A percentile compares a stretch with the other conserved stretches of the same genome.
phyloP scores from a whole-genome alignment of 305 asterid species.

The Rubia balearica region DNA sequence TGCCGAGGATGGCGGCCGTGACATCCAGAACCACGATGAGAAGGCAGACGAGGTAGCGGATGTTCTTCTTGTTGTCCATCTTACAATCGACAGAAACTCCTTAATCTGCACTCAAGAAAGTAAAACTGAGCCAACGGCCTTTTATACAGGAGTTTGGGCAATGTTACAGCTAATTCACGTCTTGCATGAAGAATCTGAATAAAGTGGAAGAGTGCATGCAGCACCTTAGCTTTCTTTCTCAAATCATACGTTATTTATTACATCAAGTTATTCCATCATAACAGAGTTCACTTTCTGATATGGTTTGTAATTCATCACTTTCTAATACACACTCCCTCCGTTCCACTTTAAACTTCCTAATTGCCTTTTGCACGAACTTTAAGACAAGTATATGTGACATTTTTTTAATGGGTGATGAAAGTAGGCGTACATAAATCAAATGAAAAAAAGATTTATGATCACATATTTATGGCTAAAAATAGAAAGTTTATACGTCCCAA shows the following conservation, averaged over 20 bases:
- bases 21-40: conserved; percentile 59
- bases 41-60: conserved; percentile 42
- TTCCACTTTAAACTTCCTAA: no score
- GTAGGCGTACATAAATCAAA: no score
- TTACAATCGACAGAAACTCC: background rate
- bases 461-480: no score
- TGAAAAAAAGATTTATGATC: no score
- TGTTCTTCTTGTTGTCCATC: conserved; percentile 38
- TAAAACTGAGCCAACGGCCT: background rate
- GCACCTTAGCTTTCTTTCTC: conserved; percentile 7
- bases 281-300: background rate
- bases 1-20: conserved; percentile 72
- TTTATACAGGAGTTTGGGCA: background rate
- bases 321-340: no score
- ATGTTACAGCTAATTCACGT: conserved; percentile 13
- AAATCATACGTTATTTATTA: no score
- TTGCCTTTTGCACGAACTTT: no score
- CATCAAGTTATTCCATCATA: no score
- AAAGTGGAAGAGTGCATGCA: conserved; percentile 35
- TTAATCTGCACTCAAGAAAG: background rate
- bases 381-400: no score
- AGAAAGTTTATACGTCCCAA: no score
- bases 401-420: no score
- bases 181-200: conserved; percentile 43
- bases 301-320: no score